Conservation (phyloP, 345 rosid genomes). For the Gossypium turneri region DNA sequence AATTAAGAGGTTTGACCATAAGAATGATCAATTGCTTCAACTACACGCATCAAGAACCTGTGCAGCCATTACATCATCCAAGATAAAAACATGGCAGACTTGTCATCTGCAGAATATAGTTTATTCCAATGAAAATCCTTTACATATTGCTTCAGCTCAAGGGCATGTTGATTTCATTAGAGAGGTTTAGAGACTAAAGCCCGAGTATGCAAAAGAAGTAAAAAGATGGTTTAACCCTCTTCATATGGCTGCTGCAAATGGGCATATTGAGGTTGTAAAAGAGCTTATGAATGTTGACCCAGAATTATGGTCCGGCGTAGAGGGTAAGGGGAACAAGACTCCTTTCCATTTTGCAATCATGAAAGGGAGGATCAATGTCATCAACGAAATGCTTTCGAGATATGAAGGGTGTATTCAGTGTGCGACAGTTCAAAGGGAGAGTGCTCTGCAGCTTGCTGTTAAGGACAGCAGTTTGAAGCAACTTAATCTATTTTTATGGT, state of each 20-base stretch:
- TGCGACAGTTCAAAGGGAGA: slow-evolving; percentile 35
- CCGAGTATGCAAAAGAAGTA: slow-evolving; percentile 29
- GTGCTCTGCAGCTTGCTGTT: slow-evolving; percentile 32
- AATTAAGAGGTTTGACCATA: neutral
- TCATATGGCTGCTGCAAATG: slow-evolving; percentile 44
- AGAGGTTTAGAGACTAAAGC: slow-evolving; percentile 29
- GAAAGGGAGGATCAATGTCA: slow-evolving; percentile 34
- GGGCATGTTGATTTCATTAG: slow-evolving; percentile 27
- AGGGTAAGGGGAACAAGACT: slow-evolving; percentile 36
- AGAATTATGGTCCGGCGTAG: slow-evolving; percentile 24
- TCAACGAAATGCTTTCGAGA: slow-evolving; percentile 31
- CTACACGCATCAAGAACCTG: neutral
- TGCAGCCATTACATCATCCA: neutral
- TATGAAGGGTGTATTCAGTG: slow-evolving; percentile 34
- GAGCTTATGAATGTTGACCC: slow-evolving; percentile 29
- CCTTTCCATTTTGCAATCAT: slow-evolving; percentile 39
- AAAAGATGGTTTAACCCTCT: slow-evolving; percentile 46
- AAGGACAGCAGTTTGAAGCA: too few relatives aligned
- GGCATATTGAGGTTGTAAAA: slow-evolving; percentile 33
- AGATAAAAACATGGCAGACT: neutral
- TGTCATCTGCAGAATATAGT: too few relatives aligned
- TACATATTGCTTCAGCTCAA: neutral
- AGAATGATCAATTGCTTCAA: neutral
- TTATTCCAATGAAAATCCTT: too few relatives aligned
- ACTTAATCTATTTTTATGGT: too few relatives aligned